phyloP scores from a whole-genome alignment of 768 basidiomycete genomes.

The Dentipellis fragilis region DNA sequence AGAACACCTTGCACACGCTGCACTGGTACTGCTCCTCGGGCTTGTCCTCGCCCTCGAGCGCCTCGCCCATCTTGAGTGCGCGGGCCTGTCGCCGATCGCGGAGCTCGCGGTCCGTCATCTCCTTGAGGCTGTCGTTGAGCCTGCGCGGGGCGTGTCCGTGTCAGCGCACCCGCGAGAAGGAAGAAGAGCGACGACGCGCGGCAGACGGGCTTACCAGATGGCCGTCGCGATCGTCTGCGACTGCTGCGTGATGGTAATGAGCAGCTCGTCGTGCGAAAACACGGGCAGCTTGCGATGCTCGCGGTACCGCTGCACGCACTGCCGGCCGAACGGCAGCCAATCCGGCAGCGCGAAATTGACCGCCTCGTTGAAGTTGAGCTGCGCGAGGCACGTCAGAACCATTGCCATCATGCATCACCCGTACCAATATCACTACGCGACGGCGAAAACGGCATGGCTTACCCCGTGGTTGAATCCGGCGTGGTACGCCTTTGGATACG shows the following conservation, averaged over 20 bases:
- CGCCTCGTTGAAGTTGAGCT: conserved; percentile 99
- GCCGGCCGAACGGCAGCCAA: conserved; percentile 82
- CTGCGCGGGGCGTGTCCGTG: conserved; percentile 41
- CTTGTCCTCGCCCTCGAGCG: conserved; percentile 68
- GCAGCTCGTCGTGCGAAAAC: conserved; percentile 95
- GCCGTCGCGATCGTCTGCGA: conserved; percentile 89
- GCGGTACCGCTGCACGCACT: conserved; percentile 84
- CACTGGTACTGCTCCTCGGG: conserved; percentile 96
- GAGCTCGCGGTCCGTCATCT: conserved; percentile 86
- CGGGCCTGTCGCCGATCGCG: conserved; percentile 55
- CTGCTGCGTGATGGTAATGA: conserved; percentile 96
- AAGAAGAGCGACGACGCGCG: neutral
- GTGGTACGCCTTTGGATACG: conserved; percentile 96
- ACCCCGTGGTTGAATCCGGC: conserved; percentile 98
- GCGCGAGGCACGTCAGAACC: no score
- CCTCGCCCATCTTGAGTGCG: conserved; percentile 48
- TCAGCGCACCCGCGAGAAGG: neutral
- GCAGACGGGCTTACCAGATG: conserved; percentile 57
- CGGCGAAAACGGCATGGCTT: conserved; percentile 29
- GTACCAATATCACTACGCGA: no score
- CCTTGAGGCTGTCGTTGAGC: conserved; percentile 73
- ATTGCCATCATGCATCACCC: no score
- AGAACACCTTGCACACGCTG: conserved; percentile 84
- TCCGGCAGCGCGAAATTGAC: conserved; percentile 97
- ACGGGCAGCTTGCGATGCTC: conserved; percentile 90